These are phyloP conservation scores for Yamadazyma nakazawae DNA, from an alignment of 805 yeast species.

Conservation along the genomic window DNA sequence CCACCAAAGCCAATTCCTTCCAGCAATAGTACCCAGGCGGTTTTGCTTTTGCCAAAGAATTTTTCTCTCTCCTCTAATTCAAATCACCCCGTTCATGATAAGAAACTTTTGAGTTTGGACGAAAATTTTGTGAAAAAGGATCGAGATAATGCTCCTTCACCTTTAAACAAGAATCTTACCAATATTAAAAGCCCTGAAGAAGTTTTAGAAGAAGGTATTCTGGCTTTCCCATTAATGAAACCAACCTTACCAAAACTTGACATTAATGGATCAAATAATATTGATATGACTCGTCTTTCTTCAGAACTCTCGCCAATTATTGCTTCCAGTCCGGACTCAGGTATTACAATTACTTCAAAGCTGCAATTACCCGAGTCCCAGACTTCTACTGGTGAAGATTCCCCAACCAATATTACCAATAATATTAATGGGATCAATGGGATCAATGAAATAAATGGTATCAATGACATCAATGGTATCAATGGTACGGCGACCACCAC, in stretches of 20 bases:
- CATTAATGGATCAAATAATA: conserved; percentile 4
- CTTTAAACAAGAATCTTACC: conserved; percentile 8
- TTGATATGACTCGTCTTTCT: conserved; percentile 3
- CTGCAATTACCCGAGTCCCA: not conserved
- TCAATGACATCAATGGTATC: too few species aligned
- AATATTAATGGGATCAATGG: too few species aligned
- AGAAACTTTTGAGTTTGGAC: conserved; percentile 28
- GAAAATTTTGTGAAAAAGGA: conserved; percentile 13
- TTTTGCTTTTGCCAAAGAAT: conserved; percentile 49
- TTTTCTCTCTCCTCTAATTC: conserved; percentile 24
- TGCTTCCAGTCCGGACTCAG: not conserved
- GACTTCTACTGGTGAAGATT: not conserved
- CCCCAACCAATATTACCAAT: too few species aligned
- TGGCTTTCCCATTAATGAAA: conserved; percentile 2
- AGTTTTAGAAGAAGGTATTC: not conserved
- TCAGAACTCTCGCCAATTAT: not conserved
- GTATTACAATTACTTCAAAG: not conserved
- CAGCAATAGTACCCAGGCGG: conserved; percentile 37
- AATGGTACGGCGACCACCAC: too few species aligned
- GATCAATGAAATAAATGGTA: too few species aligned
- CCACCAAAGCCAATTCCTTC: conserved; percentile 8
- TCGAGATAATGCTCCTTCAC: conserved; percentile 10
- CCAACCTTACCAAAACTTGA: conserved; percentile 7
- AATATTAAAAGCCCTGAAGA: conserved; percentile 9
- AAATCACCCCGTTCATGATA: conserved; percentile 12